phyloP scores from a whole-genome alignment of 2,329 filamentous ascomycete genomes.

The Xylariaceae sp. region DNA sequence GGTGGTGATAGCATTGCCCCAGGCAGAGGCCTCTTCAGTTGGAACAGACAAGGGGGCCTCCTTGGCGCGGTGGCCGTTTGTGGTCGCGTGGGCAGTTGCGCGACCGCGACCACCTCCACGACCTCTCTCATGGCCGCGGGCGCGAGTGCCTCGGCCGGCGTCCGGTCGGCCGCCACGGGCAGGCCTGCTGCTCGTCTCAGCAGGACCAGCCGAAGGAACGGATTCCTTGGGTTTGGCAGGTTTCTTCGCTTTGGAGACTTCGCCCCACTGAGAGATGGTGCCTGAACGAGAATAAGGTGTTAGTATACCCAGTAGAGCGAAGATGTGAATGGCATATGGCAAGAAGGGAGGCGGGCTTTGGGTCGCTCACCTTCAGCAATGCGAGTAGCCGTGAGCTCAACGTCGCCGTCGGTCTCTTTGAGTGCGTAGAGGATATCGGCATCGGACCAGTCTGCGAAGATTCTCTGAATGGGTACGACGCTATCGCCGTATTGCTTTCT shows the following conservation, averaged over 20 bases:
- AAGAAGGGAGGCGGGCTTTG: conserved; percentile 7
- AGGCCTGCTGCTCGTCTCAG: conserved; percentile 49
- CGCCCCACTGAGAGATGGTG: conserved; percentile 77
- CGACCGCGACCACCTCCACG: conserved; percentile 64
- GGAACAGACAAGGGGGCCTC: conserved; percentile 61
- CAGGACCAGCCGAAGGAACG: conserved; percentile 48
- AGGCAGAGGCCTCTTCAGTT: conserved; percentile 66
- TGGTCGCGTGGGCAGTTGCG: conserved; percentile 56
- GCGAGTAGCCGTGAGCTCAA: conserved; percentile 70
- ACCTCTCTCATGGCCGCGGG: conserved; percentile 54
- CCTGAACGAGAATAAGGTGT: conserved; percentile 48
- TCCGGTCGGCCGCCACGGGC: conserved; percentile 59
- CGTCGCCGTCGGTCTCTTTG: conserved; percentile 80
- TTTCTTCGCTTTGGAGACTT: conserved; percentile 80
- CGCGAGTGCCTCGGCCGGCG: conserved; percentile 34
- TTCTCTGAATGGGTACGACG: conserved; percentile 79
- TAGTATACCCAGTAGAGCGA: conserved; percentile 21
- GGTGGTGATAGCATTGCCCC: conserved; percentile 48
- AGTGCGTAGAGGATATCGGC: conserved; percentile 91
- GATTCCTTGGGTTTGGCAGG: conserved; percentile 70
- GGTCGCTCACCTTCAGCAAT: conserved; percentile 69
- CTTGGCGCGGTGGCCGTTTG: conserved; percentile 62
- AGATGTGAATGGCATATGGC: background rate
- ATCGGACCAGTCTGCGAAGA: conserved; percentile 94
- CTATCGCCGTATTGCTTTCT: conserved; percentile 85